Percentiles rank a stretch among this genome's conserved stretches.
These are phyloP conservation scores for Yarrowia keelungensis DNA, from an alignment of 805 yeast species.

Conservation along the genomic window DNA sequence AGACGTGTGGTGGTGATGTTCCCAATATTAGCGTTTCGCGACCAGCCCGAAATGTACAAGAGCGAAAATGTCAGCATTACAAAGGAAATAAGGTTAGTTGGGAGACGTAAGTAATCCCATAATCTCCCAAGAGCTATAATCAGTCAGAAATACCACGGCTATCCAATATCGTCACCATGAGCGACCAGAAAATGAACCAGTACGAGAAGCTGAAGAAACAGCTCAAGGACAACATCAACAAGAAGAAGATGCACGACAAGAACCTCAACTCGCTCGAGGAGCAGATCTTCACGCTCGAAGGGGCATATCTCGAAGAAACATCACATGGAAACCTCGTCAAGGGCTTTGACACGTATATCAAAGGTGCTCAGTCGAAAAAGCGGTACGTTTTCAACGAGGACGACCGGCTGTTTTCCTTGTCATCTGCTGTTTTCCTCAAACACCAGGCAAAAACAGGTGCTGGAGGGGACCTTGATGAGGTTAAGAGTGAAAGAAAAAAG, in stretches of 20 bases:
- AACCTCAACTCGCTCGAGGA: constrained; percentile 68
- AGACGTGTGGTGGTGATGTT: constrained; percentile 21
- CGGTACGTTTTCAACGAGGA: constrained; percentile 63
- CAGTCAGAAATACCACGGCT: neutral
- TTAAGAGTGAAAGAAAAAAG: constrained; percentile 24
- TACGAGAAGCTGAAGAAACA: constrained; percentile 73
- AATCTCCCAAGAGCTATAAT: neutral
- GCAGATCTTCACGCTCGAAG: constrained; percentile 77
- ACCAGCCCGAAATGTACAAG: constrained; percentile 27
- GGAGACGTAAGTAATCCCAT: neutral
- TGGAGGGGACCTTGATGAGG: constrained; percentile 46
- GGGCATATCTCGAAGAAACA: constrained; percentile 76
- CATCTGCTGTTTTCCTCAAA: constrained; percentile 73
- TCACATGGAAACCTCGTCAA: constrained; percentile 82
- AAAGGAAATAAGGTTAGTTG: neutral
- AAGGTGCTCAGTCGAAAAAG: constrained; percentile 57
- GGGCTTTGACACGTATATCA: constrained; percentile 85
- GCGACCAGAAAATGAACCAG: constrained; percentile 49
- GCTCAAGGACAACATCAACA: constrained; percentile 66
- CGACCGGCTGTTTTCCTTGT: constrained; percentile 80
- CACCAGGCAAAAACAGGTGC: constrained; percentile 45
- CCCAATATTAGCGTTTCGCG: constrained; percentile 29
- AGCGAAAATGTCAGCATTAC: constrained; percentile 9
- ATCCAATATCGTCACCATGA: constrained; percentile 43
- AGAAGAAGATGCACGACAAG: constrained; percentile 70